Percentiles rank a stretch among this genome's conserved stretches.
phyloP scores from a whole-genome alignment of 2,329 filamentous ascomycete species.

The Aureobasidium sp. region DNA sequence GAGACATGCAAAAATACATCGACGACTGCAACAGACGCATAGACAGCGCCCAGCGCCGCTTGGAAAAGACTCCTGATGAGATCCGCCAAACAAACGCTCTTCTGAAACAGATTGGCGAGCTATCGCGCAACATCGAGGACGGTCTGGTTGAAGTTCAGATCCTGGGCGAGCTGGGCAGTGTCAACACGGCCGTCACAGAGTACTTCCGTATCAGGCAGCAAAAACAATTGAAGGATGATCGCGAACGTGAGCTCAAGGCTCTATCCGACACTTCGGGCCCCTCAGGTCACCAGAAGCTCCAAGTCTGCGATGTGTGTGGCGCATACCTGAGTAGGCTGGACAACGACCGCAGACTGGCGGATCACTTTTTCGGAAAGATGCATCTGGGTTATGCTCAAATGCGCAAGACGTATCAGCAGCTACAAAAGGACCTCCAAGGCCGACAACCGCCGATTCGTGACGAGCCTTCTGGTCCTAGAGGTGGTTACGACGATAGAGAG shows the following conservation, averaged over 20 bases:
- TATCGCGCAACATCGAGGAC: conserved; percentile 68
- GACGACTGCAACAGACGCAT: conserved; percentile 94
- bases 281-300: conserved; percentile 91
- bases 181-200: conserved; percentile 77
- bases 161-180: conserved; percentile 72
- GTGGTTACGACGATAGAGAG: conserved; percentile 37
- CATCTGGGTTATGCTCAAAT: conserved; percentile 97
- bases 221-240: conserved; percentile 72
- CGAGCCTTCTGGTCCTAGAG: conserved; percentile 37
- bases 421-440: conserved; percentile 79
- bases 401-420: conserved; percentile 84
- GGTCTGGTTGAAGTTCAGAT: conserved; percentile 81
- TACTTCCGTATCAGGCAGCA: conserved; percentile 78
- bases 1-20: conserved; percentile 93
- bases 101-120: conserved; percentile 78
- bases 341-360: conserved; percentile 86
- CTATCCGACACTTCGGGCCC: conserved; percentile 89
- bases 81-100: conserved; percentile 90
- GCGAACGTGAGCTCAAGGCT: conserved; percentile 81
- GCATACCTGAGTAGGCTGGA: conserved; percentile 88
- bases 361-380: conserved; percentile 99
- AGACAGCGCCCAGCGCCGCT: conserved; percentile 75
- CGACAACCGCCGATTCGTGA: conserved; percentile 55
- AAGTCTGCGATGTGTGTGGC: conserved; percentile 97
- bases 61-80: conserved; percentile 97